These are phyloP conservation scores for Beauveria sp. DNA, from an alignment of 2,329 filamentous ascomycete species.

Conservation along the genomic window DNA sequence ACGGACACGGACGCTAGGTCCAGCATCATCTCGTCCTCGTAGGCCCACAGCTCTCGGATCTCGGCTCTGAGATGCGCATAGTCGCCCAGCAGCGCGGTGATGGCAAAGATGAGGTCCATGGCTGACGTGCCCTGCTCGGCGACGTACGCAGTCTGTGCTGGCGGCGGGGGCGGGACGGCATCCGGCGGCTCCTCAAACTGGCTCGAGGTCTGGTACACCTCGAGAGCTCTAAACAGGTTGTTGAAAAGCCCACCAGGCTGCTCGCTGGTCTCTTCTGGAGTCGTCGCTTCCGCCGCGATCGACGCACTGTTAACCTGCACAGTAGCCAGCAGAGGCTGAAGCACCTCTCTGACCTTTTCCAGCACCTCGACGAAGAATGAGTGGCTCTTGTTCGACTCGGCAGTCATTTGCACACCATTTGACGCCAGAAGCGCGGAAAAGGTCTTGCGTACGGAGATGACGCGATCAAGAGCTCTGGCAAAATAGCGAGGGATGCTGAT, in stretches of 20 bases:
- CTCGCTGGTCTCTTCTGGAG: background rate
- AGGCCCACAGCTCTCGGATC: slow-evolving; percentile 13
- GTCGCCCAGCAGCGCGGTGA: slow-evolving; percentile 12
- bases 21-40: background rate
- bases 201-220: slow-evolving; percentile 15
- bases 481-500: slow-evolving; percentile 13
- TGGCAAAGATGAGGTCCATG: slow-evolving; percentile 12
- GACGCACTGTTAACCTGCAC: background rate
- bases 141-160: slow-evolving; percentile 6
- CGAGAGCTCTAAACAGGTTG: slow-evolving; percentile 13
- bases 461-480: slow-evolving; percentile 13
- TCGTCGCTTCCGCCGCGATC: background rate
- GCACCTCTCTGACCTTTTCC: slow-evolving; percentile 15
- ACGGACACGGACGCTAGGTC: slow-evolving; percentile 17
- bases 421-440: slow-evolving; percentile 12
- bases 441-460: slow-evolving; percentile 14
- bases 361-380: slow-evolving; percentile 16
- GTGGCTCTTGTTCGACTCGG: slow-evolving; percentile 11
- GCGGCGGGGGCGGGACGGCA: background rate
- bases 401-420: background rate
- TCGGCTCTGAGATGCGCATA: slow-evolving; percentile 7
- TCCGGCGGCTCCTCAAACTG: slow-evolving; percentile 15
- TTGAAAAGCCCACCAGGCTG: background rate
- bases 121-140: slow-evolving; percentile 12
- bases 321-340: slow-evolving; percentile 14